Percentiles rank a stretch among this genome's conserved stretches.
phyloP scores from a whole-genome alignment of 2,329 filamentous ascomycete genomes.

The Ophiostoma ulmi region DNA sequence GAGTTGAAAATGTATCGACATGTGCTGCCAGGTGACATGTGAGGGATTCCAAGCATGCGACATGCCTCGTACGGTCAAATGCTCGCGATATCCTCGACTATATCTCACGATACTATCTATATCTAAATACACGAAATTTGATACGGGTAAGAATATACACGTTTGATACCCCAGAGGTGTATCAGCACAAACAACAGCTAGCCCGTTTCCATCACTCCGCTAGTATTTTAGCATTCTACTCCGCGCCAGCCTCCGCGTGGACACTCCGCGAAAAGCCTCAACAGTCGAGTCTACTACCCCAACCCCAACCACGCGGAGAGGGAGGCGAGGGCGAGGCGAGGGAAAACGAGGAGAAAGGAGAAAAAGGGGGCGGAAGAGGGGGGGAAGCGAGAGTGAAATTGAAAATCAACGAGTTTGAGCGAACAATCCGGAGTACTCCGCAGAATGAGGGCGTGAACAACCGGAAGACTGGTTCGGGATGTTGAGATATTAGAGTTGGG shows the following conservation, averaged over 20 bases:
- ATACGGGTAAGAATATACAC: neutral
- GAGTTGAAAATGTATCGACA: neutral
- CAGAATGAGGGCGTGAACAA: neutral
- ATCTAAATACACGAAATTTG: neutral
- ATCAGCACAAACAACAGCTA: neutral
- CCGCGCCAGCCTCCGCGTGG: constrained; percentile 4
- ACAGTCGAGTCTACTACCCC: neutral
- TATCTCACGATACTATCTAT: neutral
- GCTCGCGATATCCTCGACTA: neutral
- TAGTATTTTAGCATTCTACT: neutral
- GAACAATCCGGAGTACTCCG: constrained; percentile 4
- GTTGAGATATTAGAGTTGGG: neutral
- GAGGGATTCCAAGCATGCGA: neutral
- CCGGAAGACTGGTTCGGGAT: neutral
- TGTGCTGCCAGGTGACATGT: neutral
- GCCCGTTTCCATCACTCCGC: constrained; percentile 7
- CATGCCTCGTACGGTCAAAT: neutral
- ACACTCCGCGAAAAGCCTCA: constrained; percentile 5
- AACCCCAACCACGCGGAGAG: neutral
- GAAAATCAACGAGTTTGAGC: constrained; percentile 1
- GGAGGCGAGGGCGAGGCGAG: neutral
- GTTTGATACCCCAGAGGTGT: constrained; percentile 7
- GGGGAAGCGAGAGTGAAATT: constrained; percentile 1
- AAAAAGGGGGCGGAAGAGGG: neutral
- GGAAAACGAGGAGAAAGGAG: neutral